A percentile compares a stretch with the other conserved stretches of the same genome.
Evolutionary conservation across 768 basidiomycete species (phyloP).

Genomic region (Rhodocollybia butyracea): DNA sequence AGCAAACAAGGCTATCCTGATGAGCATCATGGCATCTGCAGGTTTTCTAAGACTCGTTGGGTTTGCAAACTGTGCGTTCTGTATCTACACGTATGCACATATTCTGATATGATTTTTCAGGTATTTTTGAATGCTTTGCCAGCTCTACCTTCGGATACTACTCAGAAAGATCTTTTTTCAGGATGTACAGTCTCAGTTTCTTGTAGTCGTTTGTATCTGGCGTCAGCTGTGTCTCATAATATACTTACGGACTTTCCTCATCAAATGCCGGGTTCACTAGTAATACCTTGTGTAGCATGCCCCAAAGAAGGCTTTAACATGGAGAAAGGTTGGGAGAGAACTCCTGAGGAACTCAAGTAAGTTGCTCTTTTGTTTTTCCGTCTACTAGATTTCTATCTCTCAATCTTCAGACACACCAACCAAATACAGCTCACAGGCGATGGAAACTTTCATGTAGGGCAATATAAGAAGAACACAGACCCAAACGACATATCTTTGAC

Average conservation of each 20-base stretch:
- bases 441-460: slow-evolving; percentile 18
- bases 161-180: too few relatives aligned
- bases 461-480: slow-evolving; percentile 17
- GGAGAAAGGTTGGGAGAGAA: background rate
- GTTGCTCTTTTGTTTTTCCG: background rate
- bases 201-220: background rate
- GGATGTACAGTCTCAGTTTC: background rate
- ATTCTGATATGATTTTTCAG: background rate
- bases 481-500: slow-evolving; percentile 17
- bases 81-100: background rate
- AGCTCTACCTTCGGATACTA: background rate
- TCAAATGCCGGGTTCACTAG: background rate
- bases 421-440: slow-evolving; percentile 15
- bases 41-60: background rate
- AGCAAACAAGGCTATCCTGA: background rate
- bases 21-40: background rate
- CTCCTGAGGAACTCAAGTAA: background rate
- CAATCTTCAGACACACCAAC: slow-evolving; percentile 13
- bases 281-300: background rate
- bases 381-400: background rate
- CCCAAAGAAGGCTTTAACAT: background rate
- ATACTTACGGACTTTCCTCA: background rate
- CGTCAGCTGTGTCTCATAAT: background rate
- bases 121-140: background rate
- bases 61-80: background rate